A percentile compares a stretch with the other conserved stretches of the same genome.
These are phyloP conservation scores for Chaetomium cochliodes DNA, from an alignment of 495 filamentous ascomycete species.

Conservation along the genomic window DNA sequence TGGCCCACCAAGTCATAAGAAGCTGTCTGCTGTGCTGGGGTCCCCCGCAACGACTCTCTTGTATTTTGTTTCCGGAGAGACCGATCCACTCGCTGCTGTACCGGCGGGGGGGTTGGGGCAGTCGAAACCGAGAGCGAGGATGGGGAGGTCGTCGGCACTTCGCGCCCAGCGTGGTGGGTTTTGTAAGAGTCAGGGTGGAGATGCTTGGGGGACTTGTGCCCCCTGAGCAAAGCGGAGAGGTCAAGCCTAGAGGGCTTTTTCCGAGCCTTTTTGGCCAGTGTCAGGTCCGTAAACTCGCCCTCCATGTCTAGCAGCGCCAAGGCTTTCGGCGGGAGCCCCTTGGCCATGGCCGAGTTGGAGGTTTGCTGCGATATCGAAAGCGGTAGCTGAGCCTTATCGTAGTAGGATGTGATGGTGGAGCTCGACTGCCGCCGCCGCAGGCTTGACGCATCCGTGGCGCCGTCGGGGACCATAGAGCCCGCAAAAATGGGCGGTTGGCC, in stretches of 20 bases:
- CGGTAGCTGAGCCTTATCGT: constrained; percentile 52
- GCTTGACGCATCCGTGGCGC: constrained; percentile 40
- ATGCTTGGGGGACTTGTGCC: constrained; percentile 23
- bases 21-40: constrained; percentile 18
- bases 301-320: constrained; percentile 46
- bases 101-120: constrained; percentile 32
- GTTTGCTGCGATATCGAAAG: constrained; percentile 56
- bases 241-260: constrained; percentile 54
- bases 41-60: constrained; percentile 36
- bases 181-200: constrained; percentile 24
- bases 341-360: constrained; percentile 54
- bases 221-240: constrained; percentile 39
- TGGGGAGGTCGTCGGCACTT: constrained; percentile 41
- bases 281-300: constrained; percentile 20
- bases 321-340: constrained; percentile 49
- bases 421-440: constrained; percentile 47
- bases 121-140: constrained; percentile 41
- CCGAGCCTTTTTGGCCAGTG: constrained; percentile 30
- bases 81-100: constrained; percentile 29
- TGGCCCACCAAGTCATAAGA: not conserved
- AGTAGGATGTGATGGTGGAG: constrained; percentile 53
- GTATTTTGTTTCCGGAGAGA: constrained; percentile 33
- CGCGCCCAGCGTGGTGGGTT: constrained; percentile 30
- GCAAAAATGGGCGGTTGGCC: constrained; percentile 24
- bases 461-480: constrained; percentile 28